Evolutionary conservation across 768 basidiomycete species (phyloP), one percentile per base, ranked within the genome.

Genomic region (Termitomyces heimii): DNA sequence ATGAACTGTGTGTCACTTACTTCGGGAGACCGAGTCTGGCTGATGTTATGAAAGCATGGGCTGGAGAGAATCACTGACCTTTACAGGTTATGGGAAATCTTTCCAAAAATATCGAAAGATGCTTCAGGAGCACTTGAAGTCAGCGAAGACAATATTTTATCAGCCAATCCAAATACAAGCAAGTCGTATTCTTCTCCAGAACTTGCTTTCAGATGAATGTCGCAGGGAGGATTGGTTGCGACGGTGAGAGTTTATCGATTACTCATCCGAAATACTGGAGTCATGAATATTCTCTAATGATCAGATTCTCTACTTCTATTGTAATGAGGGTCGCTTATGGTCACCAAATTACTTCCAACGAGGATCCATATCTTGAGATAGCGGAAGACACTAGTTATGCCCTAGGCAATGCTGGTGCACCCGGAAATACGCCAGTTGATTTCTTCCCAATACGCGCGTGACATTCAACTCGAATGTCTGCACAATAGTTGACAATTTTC

Each of bases 361-460:
- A 75, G 2, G 77, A 81, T 54, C 69, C 69, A 2, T 70, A 73
- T 50, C 63, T 82, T n/a, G 43, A 63, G 4, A 57, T 73, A 6
- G 72, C 71, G 2, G 70, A 76, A 28, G 59, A 65, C 18, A 66
- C 70, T 18, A 59, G 68, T 28, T 35, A 63, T 13, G 60, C 68
- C 56, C 40, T 70, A 43, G 16, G 56, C 54, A 22, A 62, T 59
- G 29, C 69, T 56, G 61, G 63, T 39, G 29, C 69, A 60, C 54
- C 74, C 14, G 54, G 58, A 22, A 34, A 43, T 26, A 57, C 60
- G 13, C 56, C 54, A 6, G 51, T 63, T 2, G 60, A 61, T 28
- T 55, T 58, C 9, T 65, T 69, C 47, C 69, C 71, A 7, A 29
- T 65, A 5, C 56, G 71, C 68, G 34, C 51, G 70, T 65, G 12